Base-by-base conservation (phyloP, 2,329 filamentous ascomycete genomes). In the Scedosporium aurantiacum region DNA sequence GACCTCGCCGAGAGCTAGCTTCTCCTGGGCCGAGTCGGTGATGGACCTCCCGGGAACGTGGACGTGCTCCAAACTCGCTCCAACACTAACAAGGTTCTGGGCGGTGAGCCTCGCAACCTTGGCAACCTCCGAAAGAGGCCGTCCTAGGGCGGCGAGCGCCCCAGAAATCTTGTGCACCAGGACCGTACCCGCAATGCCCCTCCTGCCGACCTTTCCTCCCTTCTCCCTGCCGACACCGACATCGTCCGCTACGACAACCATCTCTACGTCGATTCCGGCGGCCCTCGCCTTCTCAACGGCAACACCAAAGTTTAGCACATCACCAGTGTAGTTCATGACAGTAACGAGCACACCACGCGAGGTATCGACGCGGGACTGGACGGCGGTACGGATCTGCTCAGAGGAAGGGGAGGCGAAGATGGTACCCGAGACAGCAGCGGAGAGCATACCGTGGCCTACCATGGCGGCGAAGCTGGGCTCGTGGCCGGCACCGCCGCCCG, bases 261-360 rank as follows among this genome's bases (percentile, higher is more conserved):
- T 96, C 71, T 96, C 89, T 0, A 90, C 89, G 18, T 85, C 76
- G 25, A 91, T 74, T 0, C 91, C 92, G 0, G 85, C 83, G 1
- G 91, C 91, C 63, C 88, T 87, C 16, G 91, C 91, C 77, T 96
- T 96, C 74, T 97, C 93, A 7, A 94, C 90, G 0, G 88, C 92
- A 82, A 97, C 88, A 61, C 91, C 92, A 70, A 97, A 97, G 75
- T 96, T 95, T 66, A 97, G 81, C 60, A 96, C 84, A 71, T 92
- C 89, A 43, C 89, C 89, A 1, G 91, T 96, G 74, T 96, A 96
- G 73, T 97, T 97, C 90, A 96, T 96, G 32, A 96, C 89, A 5
- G 92, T 87, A n/a, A 96, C 88, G 47, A 97, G 73, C 1, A 96
- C 88, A 25, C 92, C 93, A 64, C 84, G 82, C 54, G 82, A 79